These are phyloP conservation scores for Porodaedalea pini DNA, from an alignment of 1,284 basidiomycete genomes.

Conservation along the genomic window DNA sequence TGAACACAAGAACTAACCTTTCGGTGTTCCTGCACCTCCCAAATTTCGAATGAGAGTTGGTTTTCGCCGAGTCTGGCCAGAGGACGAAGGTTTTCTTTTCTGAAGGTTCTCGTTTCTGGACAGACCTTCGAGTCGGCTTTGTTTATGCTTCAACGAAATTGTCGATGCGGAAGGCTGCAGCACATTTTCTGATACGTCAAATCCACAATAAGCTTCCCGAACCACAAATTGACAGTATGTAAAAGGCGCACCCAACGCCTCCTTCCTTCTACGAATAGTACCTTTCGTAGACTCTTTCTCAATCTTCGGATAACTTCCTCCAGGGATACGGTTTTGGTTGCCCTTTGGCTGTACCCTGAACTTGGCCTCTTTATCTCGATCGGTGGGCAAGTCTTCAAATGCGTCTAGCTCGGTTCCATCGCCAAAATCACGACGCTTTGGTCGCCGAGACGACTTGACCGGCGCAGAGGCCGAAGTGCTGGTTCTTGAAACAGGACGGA, in stretches of 20 bases:
- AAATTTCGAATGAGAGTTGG: conserved; percentile 87
- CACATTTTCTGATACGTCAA: conserved; percentile 37
- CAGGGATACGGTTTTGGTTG: conserved; percentile 57
- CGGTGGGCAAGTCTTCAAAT: conserved; percentile 86
- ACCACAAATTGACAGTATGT: not conserved
- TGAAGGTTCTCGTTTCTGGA: conserved; percentile 39
- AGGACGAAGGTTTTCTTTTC: conserved; percentile 53
- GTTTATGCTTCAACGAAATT: conserved; percentile 31
- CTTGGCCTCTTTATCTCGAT: conserved; percentile 74
- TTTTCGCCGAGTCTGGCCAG: conserved; percentile 54
- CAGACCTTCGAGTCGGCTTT: conserved; percentile 41
- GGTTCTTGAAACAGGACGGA: conserved; percentile 30
- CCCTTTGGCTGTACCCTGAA: conserved; percentile 69
- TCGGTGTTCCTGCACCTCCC: conserved; percentile 65
- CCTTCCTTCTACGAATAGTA: conserved; percentile 49
- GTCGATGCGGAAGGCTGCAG: conserved; percentile 35
- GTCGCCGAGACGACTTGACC: conserved; percentile 69
- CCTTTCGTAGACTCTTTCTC: conserved; percentile 40
- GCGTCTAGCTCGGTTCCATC: conserved; percentile 92
- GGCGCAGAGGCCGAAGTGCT: conserved; percentile 39
- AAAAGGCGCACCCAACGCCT: conserved; percentile 38
- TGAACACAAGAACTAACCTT: conserved; percentile 53
- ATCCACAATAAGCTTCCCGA: conserved; percentile 10
- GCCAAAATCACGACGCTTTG: conserved; percentile 77
- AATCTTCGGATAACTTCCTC: conserved; percentile 41